A percentile compares a stretch with the other conserved stretches of the same genome.
Conservation (phyloP, 2,329 filamentous ascomycete species). For the Diaporthe longicolla region DNA sequence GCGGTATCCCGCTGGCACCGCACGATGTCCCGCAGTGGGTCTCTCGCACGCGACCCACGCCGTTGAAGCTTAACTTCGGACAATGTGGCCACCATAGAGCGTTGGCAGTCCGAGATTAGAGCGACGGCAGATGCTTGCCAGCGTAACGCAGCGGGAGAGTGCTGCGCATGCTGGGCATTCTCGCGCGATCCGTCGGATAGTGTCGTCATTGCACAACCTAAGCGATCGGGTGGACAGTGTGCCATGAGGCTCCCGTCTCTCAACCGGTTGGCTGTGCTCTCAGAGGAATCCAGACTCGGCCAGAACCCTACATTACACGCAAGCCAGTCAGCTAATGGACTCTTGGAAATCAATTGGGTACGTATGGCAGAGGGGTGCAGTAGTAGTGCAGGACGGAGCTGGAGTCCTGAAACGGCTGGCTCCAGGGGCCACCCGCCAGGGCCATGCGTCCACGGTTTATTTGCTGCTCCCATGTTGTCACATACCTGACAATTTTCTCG, state of each 20-base stretch:
- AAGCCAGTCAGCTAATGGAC: conserved; percentile 44
- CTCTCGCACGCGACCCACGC: neutral
- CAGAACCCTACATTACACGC: conserved; percentile 62
- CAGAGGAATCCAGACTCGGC: conserved; percentile 74
- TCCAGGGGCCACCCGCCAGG: conserved; percentile 39
- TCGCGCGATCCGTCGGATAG: conserved; percentile 26
- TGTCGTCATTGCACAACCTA: conserved; percentile 32
- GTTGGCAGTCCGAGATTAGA: neutral
- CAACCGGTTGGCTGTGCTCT: conserved; percentile 44
- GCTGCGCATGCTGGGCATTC: neutral
- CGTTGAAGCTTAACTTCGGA: neutral
- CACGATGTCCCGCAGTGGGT: neutral
- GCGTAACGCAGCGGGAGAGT: conserved; percentile 3
- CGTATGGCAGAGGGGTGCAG: neutral
- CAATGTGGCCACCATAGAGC: neutral
- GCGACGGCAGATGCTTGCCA: conserved; percentile 9
- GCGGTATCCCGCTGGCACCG: neutral
- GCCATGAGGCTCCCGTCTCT: conserved; percentile 21
- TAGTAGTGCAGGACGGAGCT: conserved; percentile 35
- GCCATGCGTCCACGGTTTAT: conserved; percentile 44
- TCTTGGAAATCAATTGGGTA: neutral
- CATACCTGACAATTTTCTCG: conserved; percentile 98
- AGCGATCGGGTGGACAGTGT: conserved; percentile 31
- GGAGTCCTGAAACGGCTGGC: conserved; percentile 34
- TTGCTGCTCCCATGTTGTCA: conserved; percentile 51